phyloP scores from a whole-genome alignment of 805 yeast species.

The Dipodascus geniculatus region DNA sequence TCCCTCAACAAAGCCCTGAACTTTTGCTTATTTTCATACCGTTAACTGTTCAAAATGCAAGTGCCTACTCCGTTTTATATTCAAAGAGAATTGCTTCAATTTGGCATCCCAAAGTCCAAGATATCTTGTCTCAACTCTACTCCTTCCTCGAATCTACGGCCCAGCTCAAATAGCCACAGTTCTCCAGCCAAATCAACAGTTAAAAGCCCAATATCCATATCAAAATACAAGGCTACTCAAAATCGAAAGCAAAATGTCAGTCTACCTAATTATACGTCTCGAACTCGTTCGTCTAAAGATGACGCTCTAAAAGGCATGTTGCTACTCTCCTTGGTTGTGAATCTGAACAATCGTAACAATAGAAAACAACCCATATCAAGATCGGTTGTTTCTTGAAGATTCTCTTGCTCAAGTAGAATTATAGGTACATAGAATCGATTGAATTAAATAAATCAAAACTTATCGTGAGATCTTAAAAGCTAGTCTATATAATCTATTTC shows the following conservation, averaged over 20 bases:
- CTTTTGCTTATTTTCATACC: neutral
- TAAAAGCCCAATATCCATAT: too few relatives aligned
- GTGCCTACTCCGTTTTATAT: neutral
- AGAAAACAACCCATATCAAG: too few relatives aligned
- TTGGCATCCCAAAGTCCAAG: neutral
- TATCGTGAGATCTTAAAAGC: neutral
- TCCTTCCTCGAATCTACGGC: too few relatives aligned
- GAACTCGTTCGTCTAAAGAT: neutral
- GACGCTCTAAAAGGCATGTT: neutral
- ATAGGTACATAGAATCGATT: neutral
- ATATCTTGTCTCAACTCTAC: too few relatives aligned
- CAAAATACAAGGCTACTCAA: too few relatives aligned
- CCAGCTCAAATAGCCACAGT: too few relatives aligned
- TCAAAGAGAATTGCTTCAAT: neutral
- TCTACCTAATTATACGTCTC: too few relatives aligned
- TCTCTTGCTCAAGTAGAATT: too few relatives aligned
- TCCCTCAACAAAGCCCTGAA: neutral
- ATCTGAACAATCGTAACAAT: neutral
- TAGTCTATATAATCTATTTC: neutral
- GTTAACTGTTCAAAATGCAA: neutral
- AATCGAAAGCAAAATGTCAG: too few relatives aligned
- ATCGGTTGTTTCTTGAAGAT: too few relatives aligned
- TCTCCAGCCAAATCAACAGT: too few relatives aligned
- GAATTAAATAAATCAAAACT: neutral
- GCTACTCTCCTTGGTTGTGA: neutral